Conservation (phyloP, 2,329 filamentous ascomycete species). For the Paecilomyces formosus region DNA sequence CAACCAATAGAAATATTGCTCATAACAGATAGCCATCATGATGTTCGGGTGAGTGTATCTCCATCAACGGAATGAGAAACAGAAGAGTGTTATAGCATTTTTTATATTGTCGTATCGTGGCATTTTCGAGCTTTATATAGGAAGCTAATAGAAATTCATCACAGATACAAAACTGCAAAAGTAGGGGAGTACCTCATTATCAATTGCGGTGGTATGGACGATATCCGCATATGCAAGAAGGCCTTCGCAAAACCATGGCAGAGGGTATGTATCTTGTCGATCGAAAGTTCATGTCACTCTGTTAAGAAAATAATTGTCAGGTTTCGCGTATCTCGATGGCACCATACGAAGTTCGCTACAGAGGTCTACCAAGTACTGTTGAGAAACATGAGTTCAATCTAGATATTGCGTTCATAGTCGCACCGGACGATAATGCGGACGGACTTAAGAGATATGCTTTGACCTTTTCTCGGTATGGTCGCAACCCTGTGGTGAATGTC, state of each 20-base stretch:
- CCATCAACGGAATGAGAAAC: neutral
- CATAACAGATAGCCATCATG: neutral
- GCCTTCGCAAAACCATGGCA: slow-evolving; percentile 66
- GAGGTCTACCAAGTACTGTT: slow-evolving; percentile 78
- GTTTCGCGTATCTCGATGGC: slow-evolving; percentile 32
- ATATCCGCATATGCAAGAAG: slow-evolving; percentile 72
- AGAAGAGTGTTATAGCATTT: no score
- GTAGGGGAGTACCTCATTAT: slow-evolving; percentile 83
- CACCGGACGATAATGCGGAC: slow-evolving; percentile 64
- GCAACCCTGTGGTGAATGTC: slow-evolving; percentile 32
- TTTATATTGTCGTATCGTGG: no score
- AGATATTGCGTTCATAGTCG: slow-evolving; percentile 79
- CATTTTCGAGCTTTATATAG: no score
- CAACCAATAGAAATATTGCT: neutral
- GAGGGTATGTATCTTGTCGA: slow-evolving; percentile 31
- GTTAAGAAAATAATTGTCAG: slow-evolving; percentile 7
- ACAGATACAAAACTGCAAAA: slow-evolving; percentile 62
- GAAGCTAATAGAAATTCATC: no score
- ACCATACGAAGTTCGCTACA: slow-evolving; percentile 70
- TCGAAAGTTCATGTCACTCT: neutral
- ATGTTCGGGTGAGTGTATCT: neutral
- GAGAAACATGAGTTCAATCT: slow-evolving; percentile 80
- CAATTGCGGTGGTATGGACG: slow-evolving; percentile 68
- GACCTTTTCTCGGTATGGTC: slow-evolving; percentile 59
- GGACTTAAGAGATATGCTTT: slow-evolving; percentile 76